Evolutionary conservation across 2,329 filamentous ascomycete genomes (phyloP).

Genomic region (Fusarium clavum): DNA sequence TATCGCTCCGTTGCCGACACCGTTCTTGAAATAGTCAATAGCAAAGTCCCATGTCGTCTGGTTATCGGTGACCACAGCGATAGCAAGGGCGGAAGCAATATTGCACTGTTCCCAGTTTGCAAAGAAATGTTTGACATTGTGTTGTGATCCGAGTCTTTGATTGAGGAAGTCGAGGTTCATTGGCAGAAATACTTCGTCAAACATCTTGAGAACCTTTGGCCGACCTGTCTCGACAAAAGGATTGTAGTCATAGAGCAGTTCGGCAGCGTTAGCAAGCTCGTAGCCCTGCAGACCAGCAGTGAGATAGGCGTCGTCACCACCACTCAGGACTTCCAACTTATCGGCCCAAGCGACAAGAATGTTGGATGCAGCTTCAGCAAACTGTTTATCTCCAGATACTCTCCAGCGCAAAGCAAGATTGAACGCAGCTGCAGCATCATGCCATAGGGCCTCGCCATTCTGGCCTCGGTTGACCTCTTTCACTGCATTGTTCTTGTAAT

Average conservation of each 20-base stretch:
- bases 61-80: conserved; percentile 22
- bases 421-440: conserved; percentile 9
- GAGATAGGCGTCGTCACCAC: conserved; percentile 42
- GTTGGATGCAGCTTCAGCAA: neutral
- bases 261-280: conserved; percentile 59
- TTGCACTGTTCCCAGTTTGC: conserved; percentile 34
- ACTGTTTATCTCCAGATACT: neutral
- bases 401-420: conserved; percentile 5
- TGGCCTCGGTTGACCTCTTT: neutral
- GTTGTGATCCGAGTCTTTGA: neutral
- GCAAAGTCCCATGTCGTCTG: conserved; percentile 14
- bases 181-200: neutral
- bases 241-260: conserved; percentile 53
- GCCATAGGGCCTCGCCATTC: neutral
- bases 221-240: neutral
- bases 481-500: neutral
- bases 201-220: neutral
- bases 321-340: neutral
- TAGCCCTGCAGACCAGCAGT: conserved; percentile 59
- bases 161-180: conserved; percentile 13
- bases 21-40: conserved; percentile 27
- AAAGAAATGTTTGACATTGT: conserved; percentile 17
- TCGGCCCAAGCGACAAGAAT: conserved; percentile 4
- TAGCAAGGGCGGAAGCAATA: conserved; percentile 25
- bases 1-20: conserved; percentile 13